A percentile compares a stretch with the other conserved stretches of the same genome.
phyloP scores from a whole-genome alignment of 305 asterid species.

The Striga hermonthica region DNA sequence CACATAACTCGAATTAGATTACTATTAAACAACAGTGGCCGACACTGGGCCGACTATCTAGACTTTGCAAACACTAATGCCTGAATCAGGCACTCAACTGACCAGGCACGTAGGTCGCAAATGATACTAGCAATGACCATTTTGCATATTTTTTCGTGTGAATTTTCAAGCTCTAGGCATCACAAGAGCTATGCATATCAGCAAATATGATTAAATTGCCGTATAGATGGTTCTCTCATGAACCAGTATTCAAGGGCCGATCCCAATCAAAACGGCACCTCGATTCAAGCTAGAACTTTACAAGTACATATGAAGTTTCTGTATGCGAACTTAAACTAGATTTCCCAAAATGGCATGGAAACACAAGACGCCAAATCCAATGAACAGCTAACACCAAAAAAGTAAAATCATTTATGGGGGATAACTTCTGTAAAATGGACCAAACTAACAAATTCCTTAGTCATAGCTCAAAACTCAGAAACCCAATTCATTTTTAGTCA shows the following conservation, averaged over 20 bases:
- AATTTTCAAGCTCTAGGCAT: too few relatives aligned
- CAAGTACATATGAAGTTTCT: too few relatives aligned
- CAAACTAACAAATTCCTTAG: not conserved
- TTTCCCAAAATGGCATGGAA: not conserved
- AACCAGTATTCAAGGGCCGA: too few relatives aligned
- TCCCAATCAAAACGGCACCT: too few relatives aligned
- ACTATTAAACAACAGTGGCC: not conserved
- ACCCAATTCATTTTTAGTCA: not conserved
- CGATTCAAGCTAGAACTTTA: too few relatives aligned
- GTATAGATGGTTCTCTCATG: too few relatives aligned
- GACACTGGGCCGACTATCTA: not conserved
- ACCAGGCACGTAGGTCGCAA: not conserved
- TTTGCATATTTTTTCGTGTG: too few relatives aligned
- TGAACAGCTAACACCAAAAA: not conserved
- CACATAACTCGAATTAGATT: not conserved
- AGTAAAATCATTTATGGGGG: not conserved
- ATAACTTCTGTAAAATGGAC: not conserved
- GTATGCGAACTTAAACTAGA: too few relatives aligned
- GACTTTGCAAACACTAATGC: not conserved
- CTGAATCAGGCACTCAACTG: not conserved
- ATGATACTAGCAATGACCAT: too few relatives aligned
- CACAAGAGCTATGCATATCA: too few relatives aligned
- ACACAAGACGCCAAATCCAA: conserved; percentile 6
- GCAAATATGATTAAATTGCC: too few relatives aligned
- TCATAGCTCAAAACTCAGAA: not conserved